Conservation (phyloP, 1,284 basidiomycete species). For the Thecaphora frezii region DNA sequence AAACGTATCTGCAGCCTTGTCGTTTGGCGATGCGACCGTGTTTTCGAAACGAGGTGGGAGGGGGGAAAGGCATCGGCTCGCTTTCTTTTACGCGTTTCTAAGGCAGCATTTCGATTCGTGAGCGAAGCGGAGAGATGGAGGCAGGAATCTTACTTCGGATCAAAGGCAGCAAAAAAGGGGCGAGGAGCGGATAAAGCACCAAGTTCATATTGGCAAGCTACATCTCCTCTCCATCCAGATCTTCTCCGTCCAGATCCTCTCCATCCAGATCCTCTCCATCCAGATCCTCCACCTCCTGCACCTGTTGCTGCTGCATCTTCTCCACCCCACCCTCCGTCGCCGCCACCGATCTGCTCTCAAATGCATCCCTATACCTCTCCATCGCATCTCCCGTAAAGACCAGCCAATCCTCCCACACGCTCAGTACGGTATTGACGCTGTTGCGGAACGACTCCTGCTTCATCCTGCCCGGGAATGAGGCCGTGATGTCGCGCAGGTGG, state of each 20-base stretch:
- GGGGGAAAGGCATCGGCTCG: too few species aligned
- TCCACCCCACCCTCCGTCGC: conserved; percentile 3
- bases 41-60: too few species aligned
- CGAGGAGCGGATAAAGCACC: too few species aligned
- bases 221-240: conserved; percentile 24
- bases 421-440: conserved; percentile 79
- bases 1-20: too few species aligned
- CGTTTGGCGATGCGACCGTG: too few species aligned
- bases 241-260: conserved; percentile 13
- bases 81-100: too few species aligned
- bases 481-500: conserved; percentile 39
- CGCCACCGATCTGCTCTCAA: conserved; percentile 20
- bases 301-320: neutral
- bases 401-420: conserved; percentile 89
- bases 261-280: conserved; percentile 10
- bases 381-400: conserved; percentile 76
- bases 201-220: too few species aligned
- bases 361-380: conserved; percentile 56
- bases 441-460: conserved; percentile 64
- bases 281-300: conserved; percentile 8
- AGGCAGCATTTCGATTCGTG: too few species aligned
- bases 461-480: conserved; percentile 38
- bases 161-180: too few species aligned
- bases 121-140: too few species aligned
- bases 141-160: too few species aligned